Evolutionary conservation across 306 rosid genomes (phyloP), one percentile per base, ranked within the genome.

Genomic region (Delonix regia): DNA sequence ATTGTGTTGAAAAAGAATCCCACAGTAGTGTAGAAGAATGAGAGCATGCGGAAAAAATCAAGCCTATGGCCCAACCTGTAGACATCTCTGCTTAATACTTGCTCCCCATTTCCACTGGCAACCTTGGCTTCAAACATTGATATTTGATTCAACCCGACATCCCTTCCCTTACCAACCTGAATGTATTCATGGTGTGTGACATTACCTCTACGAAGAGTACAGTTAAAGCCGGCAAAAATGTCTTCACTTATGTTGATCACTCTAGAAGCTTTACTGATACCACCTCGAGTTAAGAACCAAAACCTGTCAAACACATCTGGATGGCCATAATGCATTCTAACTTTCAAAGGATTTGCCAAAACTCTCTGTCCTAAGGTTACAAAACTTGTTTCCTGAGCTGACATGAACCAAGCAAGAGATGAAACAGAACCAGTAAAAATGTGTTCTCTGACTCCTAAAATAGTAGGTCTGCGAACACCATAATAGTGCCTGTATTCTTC

Each of bases 41-140:
- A 85, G 25, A 85, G 84, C 88, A 85, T 85, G 63, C 88, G 82
- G 79, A 85, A 85, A 78, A 85, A 85, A 78, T 85, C 88, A 69
- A 85, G 79, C 83, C 88, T 85, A 51, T 82, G 88, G 42, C 88
- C 88, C 74, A 85, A 59, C 64, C 88, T 82, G 64, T 85, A 85
- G 75, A 82, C 86, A 75, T 85, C 88, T 76, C 88, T 85, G 73
- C 88, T 85, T 39, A 85, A 76, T 72, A 85, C 33, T 71, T 85
- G 88, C 80, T 85, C 88, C 64, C 88, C 88, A 66, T 85, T 85
- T 67, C 88, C 88, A 72, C 88, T 82, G 2, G 88, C 84, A 82
- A 85, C 88, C 82, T 85, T 85, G 36, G 86, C 88, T 75, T 85
- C 88, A 79, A 85, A 85, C 88, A 85, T 85, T 5, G 88, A 85